phyloP scores from a whole-genome alignment of 306 rosid species.

The Dalbergia cochinchinensis region DNA sequence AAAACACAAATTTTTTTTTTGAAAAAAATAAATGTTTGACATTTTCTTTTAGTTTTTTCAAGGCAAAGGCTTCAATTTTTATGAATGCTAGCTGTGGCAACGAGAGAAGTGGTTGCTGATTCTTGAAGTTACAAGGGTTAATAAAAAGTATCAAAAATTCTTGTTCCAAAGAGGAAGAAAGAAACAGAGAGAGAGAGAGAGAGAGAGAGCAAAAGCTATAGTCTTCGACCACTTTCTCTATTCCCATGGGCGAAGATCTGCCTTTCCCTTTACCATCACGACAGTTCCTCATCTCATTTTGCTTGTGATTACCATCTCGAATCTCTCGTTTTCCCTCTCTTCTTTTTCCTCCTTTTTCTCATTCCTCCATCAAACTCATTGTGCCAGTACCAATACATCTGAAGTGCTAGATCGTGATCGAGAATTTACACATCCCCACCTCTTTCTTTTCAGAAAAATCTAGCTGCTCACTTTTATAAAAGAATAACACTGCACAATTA shows the following conservation, averaged over 20 bases:
- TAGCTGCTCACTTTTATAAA: constrained; percentile 39
- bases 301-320: constrained; percentile 84
- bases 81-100: constrained; percentile 35
- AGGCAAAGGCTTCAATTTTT: neutral
- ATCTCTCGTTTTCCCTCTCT: constrained; percentile 63
- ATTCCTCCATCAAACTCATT: constrained; percentile 54
- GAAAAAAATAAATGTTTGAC: no score
- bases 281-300: constrained; percentile 50
- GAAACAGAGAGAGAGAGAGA: constrained; percentile 39
- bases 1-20: no score
- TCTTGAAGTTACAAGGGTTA: constrained; percentile 44
- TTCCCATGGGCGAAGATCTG: constrained; percentile 94
- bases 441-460: constrained; percentile 46
- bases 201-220: constrained; percentile 61
- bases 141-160: constrained; percentile 23
- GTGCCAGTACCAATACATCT: constrained; percentile 55
- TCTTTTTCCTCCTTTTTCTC: constrained; percentile 35
- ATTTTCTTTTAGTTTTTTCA: neutral
- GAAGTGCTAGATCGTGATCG: constrained; percentile 64
- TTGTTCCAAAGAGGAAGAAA: constrained; percentile 49
- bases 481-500: no score
- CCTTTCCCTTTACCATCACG: constrained; percentile 77
- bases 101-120: constrained; percentile 48
- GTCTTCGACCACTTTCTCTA: constrained; percentile 76
- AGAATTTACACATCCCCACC: constrained; percentile 63